Base-by-base conservation (phyloP, 306 rosid genomes). In the Castanea sativa region DNA sequence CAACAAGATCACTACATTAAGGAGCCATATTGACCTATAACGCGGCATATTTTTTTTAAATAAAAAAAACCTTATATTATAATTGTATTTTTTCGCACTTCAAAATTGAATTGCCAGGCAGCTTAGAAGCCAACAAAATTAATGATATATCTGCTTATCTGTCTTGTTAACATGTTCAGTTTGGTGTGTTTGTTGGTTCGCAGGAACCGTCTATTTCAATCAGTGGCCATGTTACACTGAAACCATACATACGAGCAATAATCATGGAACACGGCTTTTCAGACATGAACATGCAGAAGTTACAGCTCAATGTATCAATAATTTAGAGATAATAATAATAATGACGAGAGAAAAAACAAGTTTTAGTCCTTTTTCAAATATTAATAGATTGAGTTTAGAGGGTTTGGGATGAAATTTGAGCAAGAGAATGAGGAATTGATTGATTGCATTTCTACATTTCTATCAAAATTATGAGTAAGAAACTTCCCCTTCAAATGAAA, bases 151-250 rank as follows among this genome's bases (percentile, higher is more conserved):
- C 12, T 25, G 13, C 5, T 6, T 11, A 23, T 25, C 27, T 58
- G 15, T 25, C 65, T 0, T 10, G 16, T 23, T 20, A 20, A 23
- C 65, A 1, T 0, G 65, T 23, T 20, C 23, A 10, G 16, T 21
- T 58, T 2, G 65, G 65, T 58, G 65, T 20, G 30, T 58, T 1
- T 10, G 32, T 25, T 58, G 65, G 65, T 58, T 10, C 65, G 2
- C 5, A 21, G 29, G 65, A 59, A 20, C 55, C 55, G 6, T 51
- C 13, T 12, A 2, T 58, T 30, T 32, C 55, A 67, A 67, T 20
- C 56, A 19, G 68, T 55, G 67, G 68, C 15, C 80, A 6, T 68
- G 68, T 77, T 55, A 67, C 74, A 25, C 29, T 20, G 19, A 68
- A 77, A 32, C 80, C 74, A 77, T 20, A 33, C 67, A 32, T 30